Evolutionary conservation across 2,329 filamentous ascomycete species (phyloP).

Genomic region (Orbilia javanica): DNA sequence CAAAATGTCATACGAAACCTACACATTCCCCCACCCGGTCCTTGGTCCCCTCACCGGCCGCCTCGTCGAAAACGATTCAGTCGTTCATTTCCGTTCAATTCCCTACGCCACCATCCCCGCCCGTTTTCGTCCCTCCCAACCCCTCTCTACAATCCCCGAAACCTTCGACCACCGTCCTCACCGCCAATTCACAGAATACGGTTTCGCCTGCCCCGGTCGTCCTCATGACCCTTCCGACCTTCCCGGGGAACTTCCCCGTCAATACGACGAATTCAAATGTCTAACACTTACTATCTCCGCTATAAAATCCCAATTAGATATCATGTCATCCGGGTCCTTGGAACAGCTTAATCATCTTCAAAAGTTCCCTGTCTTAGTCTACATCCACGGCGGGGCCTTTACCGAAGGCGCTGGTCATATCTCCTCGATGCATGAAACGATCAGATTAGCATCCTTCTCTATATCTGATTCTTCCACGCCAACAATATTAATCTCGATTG

Average conservation of each 20-base stretch:
- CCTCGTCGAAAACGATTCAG: constrained; percentile 36
- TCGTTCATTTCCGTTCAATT: constrained; percentile 53
- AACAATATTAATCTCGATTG: constrained; percentile 34
- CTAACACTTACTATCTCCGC: constrained; percentile 48
- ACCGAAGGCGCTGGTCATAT: constrained; percentile 52
- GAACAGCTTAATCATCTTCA: constrained; percentile 28
- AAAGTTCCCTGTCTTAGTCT: constrained; percentile 26
- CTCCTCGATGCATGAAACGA: constrained; percentile 37
- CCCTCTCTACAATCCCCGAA: constrained; percentile 37
- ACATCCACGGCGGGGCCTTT: constrained; percentile 50
- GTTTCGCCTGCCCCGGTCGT: constrained; percentile 49
- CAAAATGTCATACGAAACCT: constrained; percentile 32
- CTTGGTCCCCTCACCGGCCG: constrained; percentile 49
- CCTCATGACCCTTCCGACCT: constrained; percentile 35
- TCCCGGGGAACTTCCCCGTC: constrained; percentile 24
- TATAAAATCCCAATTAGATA: constrained; percentile 15
- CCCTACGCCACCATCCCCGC: constrained; percentile 52
- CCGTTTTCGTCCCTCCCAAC: constrained; percentile 46
- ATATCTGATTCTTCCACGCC: constrained; percentile 13
- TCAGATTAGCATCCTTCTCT: constrained; percentile 30
- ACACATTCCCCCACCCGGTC: constrained; percentile 31
- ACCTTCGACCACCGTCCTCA: constrained; percentile 50
- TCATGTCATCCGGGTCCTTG: constrained; percentile 15
- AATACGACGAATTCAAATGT: constrained; percentile 55
- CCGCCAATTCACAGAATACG: constrained; percentile 51